Evolutionary conservation across 2,329 filamentous ascomycete species (phyloP), one percentile per base, ranked within the genome.

Genomic region (Penicillium sclerotiorum): DNA sequence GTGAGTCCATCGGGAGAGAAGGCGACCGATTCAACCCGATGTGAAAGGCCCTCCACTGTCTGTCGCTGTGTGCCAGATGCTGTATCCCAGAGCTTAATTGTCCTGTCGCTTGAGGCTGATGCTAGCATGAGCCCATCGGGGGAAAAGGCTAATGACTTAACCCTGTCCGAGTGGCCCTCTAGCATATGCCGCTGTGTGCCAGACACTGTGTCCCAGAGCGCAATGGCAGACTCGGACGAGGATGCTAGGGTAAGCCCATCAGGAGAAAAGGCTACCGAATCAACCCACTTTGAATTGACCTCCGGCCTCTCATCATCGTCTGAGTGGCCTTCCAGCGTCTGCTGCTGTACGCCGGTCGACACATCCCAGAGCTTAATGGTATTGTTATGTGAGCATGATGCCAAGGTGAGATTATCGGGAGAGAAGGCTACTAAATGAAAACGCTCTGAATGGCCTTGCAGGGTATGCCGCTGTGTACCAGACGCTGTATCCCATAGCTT

Each of bases 351-450:
- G 38, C 56, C 49, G 58, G 45, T 42, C 35, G 13, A n/a, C 27
- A n/a, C 4, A 48, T 48, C 38, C 45, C 45, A 66, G 11, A 66
- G 33, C 41, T 44, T 53, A 20, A 64, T n/a, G n/a, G n/a, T 38
- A 9, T 56, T 65, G 1, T 44, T 33, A 45, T 66, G 61, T 11
- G 39, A 1, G 1, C 61, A 65, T 18, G 37, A n/a, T n/a, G n/a
- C n/a, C n/a, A n/a, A n/a, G n/a, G n/a, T n/a, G n/a, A n/a, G n/a
- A n/a, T n/a, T n/a, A n/a, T n/a, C n/a, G n/a, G n/a, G n/a, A n/a
- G n/a, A n/a, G n/a, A n/a, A n/a, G n/a, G n/a, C n/a, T n/a, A n/a
- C n/a, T n/a, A n/a, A n/a, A n/a, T n/a, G n/a, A n/a, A n/a, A n/a
- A n/a, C n/a, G n/a, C n/a, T n/a, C n/a, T n/a, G n/a, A n/a, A n/a